Evolutionary conservation across 2,329 filamentous ascomycete species (phyloP).

Genomic region (Botrytis aclada): DNA sequence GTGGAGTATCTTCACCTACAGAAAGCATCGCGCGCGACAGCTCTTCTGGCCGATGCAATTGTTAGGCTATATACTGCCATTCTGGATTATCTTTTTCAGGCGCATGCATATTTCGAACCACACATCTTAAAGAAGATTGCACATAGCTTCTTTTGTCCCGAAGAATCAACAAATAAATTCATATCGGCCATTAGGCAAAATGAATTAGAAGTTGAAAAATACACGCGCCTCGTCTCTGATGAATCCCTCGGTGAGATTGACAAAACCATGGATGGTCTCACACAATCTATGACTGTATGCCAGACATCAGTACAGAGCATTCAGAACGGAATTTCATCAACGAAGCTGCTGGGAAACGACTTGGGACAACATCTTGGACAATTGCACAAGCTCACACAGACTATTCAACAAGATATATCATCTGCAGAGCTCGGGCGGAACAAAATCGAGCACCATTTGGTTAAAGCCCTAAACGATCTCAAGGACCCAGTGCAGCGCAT

Average conservation of each 20-base stretch:
- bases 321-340: background rate
- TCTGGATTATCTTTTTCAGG: slow-evolving; percentile 18
- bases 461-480: slow-evolving; percentile 1
- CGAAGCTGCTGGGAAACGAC: background rate
- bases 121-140: no score
- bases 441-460: background rate
- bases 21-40: background rate
- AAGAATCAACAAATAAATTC: no score
- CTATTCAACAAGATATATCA: background rate
- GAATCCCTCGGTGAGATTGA: background rate
- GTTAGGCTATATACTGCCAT: slow-evolving; percentile 19
- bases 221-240: no score
- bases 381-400: background rate
- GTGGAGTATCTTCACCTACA: slow-evolving; percentile 15
- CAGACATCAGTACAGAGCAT: background rate
- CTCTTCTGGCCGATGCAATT: slow-evolving; percentile 4
- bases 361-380: background rate
- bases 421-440: background rate
- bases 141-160: no score
- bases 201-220: no score
- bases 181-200: no score
- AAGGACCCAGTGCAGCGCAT: slow-evolving; percentile 11
- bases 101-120: slow-evolving; percentile 16
- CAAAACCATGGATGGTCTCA: background rate
- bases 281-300: background rate